phyloP scores from a whole-genome alignment of 768 basidiomycete genomes.

The Termitomyces sp. region DNA sequence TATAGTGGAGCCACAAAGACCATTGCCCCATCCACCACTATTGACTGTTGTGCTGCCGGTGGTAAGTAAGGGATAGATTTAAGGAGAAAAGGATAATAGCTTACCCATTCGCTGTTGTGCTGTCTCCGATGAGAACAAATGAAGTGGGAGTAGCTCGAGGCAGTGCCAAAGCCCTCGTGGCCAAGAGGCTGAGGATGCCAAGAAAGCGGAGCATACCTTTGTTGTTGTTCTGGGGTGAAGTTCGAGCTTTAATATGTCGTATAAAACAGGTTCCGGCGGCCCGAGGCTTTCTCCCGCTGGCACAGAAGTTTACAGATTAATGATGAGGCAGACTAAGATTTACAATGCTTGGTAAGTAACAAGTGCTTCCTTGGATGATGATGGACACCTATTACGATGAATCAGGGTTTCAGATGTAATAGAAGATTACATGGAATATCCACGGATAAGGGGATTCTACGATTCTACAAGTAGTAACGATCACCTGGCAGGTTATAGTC shows the following conservation, averaged over 20 bases:
- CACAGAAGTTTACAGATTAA: not conserved
- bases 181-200: not conserved
- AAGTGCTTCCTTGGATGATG: not conserved
- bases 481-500: constrained; percentile 24
- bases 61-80: not conserved
- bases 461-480: constrained; percentile 34
- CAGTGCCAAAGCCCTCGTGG: not conserved
- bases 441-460: not conserved
- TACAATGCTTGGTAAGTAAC: not conserved
- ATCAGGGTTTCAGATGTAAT: constrained; percentile 16
- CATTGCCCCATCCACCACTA: constrained; percentile 1
- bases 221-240: not conserved
- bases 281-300: not conserved
- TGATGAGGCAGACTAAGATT: not conserved
- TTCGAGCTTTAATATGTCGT: not conserved
- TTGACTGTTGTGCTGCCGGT: not conserved
- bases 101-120: not conserved
- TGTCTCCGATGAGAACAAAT: not conserved
- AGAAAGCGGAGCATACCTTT: not conserved
- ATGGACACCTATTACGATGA: not conserved
- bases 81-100: not conserved
- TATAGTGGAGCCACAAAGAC: not conserved
- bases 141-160: not conserved
- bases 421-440: not conserved
- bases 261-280: not conserved